phyloP scores from a whole-genome alignment of 2,329 filamentous ascomycete genomes.

The Capronia epimyces region DNA sequence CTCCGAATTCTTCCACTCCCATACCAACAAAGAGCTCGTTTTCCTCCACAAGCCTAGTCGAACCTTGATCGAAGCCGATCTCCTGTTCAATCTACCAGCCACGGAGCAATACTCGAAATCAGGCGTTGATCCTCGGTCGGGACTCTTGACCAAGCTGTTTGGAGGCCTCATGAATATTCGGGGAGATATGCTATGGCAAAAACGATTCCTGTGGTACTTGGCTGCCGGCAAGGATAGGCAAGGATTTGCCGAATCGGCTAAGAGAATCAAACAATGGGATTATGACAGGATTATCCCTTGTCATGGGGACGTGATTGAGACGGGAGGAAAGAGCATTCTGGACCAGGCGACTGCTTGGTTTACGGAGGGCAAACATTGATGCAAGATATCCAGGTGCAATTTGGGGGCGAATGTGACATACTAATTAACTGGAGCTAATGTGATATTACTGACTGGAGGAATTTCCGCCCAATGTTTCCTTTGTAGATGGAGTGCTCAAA shows the following conservation, averaged over 20 bases:
- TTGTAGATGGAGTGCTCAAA: too few relatives aligned
- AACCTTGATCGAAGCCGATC: slow-evolving; percentile 80
- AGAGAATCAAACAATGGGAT: slow-evolving; percentile 70
- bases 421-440: background rate
- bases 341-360: slow-evolving; percentile 79
- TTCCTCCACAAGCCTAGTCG: slow-evolving; percentile 74
- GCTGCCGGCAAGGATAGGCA: slow-evolving; percentile 56
- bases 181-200: slow-evolving; percentile 65
- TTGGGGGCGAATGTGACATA: slow-evolving; percentile 32
- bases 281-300: slow-evolving; percentile 83
- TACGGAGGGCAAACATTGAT: slow-evolving; percentile 47
- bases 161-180: slow-evolving; percentile 55
- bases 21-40: slow-evolving; percentile 81
- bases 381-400: background rate
- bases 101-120: slow-evolving; percentile 72
- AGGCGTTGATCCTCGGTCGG: slow-evolving; percentile 46
- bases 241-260: slow-evolving; percentile 65
- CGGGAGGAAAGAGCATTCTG: slow-evolving; percentile 67
- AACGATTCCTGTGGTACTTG: slow-evolving; percentile 76
- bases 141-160: slow-evolving; percentile 56
- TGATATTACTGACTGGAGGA: too few relatives aligned
- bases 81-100: slow-evolving; percentile 86
- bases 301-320: slow-evolving; percentile 84
- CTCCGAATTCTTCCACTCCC: slow-evolving; percentile 72
- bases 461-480: too few relatives aligned